phyloP scores from a whole-genome alignment of 192 early-diverging fungal species.

The Linnemannia elongata region DNA sequence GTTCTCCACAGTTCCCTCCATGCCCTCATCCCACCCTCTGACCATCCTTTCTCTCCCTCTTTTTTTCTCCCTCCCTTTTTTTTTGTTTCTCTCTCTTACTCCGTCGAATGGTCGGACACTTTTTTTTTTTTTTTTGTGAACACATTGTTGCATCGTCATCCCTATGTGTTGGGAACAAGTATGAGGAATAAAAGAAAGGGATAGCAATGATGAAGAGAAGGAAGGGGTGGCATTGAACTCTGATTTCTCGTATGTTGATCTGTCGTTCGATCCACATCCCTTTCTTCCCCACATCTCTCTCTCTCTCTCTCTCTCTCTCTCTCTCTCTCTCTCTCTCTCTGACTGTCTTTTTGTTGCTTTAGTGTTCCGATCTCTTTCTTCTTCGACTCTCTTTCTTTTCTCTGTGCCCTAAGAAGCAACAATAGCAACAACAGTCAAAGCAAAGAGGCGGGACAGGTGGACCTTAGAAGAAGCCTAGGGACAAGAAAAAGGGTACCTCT shows the following conservation, averaged over 20 bases:
- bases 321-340: no score
- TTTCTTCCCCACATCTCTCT: background rate
- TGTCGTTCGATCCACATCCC: background rate
- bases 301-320: no score
- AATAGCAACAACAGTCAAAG: background rate
- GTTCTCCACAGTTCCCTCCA: constrained; percentile 10
- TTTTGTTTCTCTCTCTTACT: background rate
- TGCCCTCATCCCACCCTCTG: background rate
- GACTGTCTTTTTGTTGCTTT: background rate
- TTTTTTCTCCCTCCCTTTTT: no score
- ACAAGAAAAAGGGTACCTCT: background rate
- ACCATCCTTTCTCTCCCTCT: background rate
- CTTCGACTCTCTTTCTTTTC: background rate
- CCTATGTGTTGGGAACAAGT: background rate
- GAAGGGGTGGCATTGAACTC: background rate
- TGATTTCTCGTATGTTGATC: background rate
- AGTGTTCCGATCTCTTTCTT: background rate
- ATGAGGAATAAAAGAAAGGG: background rate
- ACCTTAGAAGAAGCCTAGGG: background rate
- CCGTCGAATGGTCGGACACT: background rate
- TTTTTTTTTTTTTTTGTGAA: background rate
- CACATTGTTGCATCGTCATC: background rate
- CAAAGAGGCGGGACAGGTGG: background rate
- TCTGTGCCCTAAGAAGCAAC: background rate
- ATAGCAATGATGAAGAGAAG: background rate